Conservation (phyloP, 257 asterid genomes). For the Jasminum sambac region DNA sequence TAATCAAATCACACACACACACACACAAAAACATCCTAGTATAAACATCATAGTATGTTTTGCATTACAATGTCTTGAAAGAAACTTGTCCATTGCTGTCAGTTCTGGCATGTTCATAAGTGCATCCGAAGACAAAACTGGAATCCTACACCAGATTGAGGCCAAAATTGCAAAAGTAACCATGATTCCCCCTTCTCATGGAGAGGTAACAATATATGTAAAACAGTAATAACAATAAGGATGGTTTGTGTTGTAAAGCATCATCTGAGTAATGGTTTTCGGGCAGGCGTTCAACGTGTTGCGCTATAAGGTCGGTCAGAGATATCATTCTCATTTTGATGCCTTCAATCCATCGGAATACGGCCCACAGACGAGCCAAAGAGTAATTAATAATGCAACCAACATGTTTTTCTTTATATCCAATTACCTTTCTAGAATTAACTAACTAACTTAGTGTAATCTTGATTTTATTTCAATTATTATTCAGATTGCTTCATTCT, state of each 20-base stretch:
- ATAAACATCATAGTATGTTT: too few species aligned
- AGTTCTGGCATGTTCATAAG: constrained; percentile 90
- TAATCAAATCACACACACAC: too few species aligned
- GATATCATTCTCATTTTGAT: constrained; percentile 85
- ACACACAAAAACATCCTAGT: too few species aligned
- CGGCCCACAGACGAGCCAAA: constrained; percentile 93
- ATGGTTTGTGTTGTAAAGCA: too few species aligned
- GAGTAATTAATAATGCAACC: constrained; percentile 45
- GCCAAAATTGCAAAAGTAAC: constrained; percentile 79
- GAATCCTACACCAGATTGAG: constrained; percentile 66
- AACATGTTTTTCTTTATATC: too few species aligned
- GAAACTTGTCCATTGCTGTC: constrained; percentile 3
- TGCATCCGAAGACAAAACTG: constrained; percentile 81
- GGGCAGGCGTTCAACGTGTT: constrained; percentile 86
- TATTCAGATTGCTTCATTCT: constrained; percentile 83
- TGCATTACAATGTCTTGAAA: too few species aligned
- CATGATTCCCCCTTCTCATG: constrained; percentile 68
- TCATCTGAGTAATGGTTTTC: constrained; percentile 24
- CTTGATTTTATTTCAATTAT: constrained; percentile 15
- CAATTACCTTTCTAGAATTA: too few species aligned
- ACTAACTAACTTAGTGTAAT: constrained; percentile 3
- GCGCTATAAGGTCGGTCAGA: constrained; percentile 86
- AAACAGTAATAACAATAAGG: too few species aligned
- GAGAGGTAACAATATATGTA: constrained; percentile 56
- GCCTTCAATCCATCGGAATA: constrained; percentile 89